Evolutionary conservation across 169 alveolate genomes (phyloP), one percentile per base, ranked within the genome.

Genomic region (Plasmodium fragile): DNA sequence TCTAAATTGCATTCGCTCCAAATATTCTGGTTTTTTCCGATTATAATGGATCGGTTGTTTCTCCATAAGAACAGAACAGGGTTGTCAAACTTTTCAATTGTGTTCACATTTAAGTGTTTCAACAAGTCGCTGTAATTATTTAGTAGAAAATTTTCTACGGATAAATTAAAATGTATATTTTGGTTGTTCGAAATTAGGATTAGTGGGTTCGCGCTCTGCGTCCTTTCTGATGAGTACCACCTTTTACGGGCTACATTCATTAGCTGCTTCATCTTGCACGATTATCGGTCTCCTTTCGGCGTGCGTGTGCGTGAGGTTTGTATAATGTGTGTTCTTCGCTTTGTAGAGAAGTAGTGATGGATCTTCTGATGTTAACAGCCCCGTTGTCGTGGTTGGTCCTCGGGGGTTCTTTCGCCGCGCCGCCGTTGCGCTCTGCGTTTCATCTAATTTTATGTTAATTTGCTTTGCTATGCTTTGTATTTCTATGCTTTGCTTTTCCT

Each of bases 1-100:
- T 96, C 92, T n/a, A 98, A 95, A 92, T 97, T 95, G 91, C 99
- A 98, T 94, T 98, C 99, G 77, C 97, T 96, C 99, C 99, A 98
- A 22, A 99, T 98, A 83, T 98, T 98, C 91, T 98, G 98, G 95
- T 98, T 97, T 52, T 98, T 92, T 4, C 99, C 99, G 2, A 98
- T 97, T 32, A 98, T 98, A 16, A 98, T 97, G 3, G 98, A 96
- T 53, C 96, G 96, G 30, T 97, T 96, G 75, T 98, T 98, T 78
- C 99, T 96, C 99, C 99, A 98, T 72, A 98, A 95, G 77, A 96
- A 98, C 34, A 98, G 95, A 59, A 98, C 92, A 1, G 99, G 99
- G 34, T 92, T 53, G n/a, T 91, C 92, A 55, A 43, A 75, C 7
- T 73, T 82, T 82, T 89, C 94, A 78, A 89, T 52, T 6, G 90